A percentile compares a stretch with the other conserved stretches of the same genome.
phyloP scores from a whole-genome alignment of 129 eudicot species.

The Helianthus tuberosus region DNA sequence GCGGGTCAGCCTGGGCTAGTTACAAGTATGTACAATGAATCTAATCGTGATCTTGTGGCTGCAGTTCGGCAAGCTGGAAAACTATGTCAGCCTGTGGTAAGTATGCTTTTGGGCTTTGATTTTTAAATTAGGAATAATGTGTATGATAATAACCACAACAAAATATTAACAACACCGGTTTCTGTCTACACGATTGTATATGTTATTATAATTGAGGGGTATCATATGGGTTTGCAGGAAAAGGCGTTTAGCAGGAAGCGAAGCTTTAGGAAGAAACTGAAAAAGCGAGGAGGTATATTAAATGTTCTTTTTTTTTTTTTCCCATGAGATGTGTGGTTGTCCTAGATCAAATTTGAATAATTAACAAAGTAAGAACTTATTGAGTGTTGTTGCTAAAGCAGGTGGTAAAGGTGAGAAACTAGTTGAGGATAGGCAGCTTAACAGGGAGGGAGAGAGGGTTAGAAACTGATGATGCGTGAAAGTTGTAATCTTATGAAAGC shows the following conservation, averaged over 20 bases:
- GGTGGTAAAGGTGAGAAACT: constrained; percentile 23
- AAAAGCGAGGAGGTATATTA: constrained; percentile 69
- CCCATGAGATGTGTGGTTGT: background rate
- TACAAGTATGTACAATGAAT: constrained; percentile 71
- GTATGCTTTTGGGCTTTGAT: background rate
- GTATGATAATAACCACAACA: background rate
- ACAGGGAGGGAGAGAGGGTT: background rate
- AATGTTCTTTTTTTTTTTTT: background rate
- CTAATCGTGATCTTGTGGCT: constrained; percentile 83
- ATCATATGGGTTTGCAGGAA: constrained; percentile 59
- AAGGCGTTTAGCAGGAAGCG: constrained; percentile 97
- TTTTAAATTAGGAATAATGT: background rate
- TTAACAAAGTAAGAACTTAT: background rate
- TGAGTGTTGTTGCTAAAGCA: constrained; percentile 9
- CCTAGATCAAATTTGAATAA: background rate
- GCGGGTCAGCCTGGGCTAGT: constrained; percentile 95
- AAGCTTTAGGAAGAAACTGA: constrained; percentile 85
- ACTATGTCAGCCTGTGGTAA: constrained; percentile 81
- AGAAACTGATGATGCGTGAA: constrained; percentile 1
- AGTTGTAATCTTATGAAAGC: background rate
- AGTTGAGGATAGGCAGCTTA: constrained; percentile 30
- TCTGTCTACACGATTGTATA: background rate
- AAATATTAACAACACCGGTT: background rate
- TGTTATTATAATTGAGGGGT: background rate
- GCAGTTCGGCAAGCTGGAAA: constrained; percentile 90